phyloP scores from a whole-genome alignment of 192 early-diverging fungal species.

The Phlyctochytrium arcticum region DNA sequence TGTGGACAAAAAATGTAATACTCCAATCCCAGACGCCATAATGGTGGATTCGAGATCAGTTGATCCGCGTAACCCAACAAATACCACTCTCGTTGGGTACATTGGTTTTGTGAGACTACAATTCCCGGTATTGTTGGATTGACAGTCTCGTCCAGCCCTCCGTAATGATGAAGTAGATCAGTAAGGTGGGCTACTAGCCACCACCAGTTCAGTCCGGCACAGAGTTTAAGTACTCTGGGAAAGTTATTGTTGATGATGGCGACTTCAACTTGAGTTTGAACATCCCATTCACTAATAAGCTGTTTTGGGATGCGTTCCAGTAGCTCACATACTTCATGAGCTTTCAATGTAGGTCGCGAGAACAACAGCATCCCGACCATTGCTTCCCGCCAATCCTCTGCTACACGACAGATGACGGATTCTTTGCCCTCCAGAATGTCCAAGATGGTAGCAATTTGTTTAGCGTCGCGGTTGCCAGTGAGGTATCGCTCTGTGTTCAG shows the following conservation, averaged over 20 bases:
- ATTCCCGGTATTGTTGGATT: slow-evolving; percentile 10
- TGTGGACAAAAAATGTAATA: slow-evolving; percentile 35
- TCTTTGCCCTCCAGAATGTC: slow-evolving; percentile 18
- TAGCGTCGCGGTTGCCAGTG: not conserved
- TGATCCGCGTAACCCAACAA: slow-evolving; percentile 21
- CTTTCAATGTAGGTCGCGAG: slow-evolving; percentile 6
- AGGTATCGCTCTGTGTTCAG: not conserved
- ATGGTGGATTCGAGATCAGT: slow-evolving; percentile 1
- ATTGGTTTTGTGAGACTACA: not conserved
- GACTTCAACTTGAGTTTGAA: not conserved
- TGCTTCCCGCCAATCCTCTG: slow-evolving; percentile 22
- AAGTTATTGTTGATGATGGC: slow-evolving; percentile 23
- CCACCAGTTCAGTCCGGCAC: slow-evolving; percentile 22
- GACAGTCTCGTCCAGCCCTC: slow-evolving; percentile 41
- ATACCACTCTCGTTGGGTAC: slow-evolving; percentile 20
- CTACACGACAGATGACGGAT: not conserved
- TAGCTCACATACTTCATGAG: slow-evolving; percentile 9
- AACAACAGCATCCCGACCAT: slow-evolving; percentile 15
- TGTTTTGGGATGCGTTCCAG: not conserved
- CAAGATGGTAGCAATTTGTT: slow-evolving; percentile 6
- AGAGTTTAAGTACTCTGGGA: slow-evolving; percentile 8
- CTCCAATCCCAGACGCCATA: slow-evolving; percentile 53
- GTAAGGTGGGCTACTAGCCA: slow-evolving; percentile 55
- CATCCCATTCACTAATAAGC: not conserved
- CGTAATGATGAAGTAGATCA: slow-evolving; percentile 53